Conservation (phyloP, 768 basidiomycete genomes). For the Exidia glandulosa region DNA sequence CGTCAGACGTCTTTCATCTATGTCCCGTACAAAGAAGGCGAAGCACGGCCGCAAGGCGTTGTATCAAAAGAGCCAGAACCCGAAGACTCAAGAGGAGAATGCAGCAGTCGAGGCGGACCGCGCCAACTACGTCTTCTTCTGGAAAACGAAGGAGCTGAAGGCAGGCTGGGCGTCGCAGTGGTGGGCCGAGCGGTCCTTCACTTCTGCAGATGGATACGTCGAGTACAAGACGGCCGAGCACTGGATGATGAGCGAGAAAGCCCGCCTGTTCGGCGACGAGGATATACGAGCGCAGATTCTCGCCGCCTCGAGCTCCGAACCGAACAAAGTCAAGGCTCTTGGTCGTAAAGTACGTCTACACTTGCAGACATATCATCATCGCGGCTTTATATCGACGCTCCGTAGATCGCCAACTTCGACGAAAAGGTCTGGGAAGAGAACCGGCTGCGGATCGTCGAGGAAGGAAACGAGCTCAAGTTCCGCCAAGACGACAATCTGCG, state of each 20-base stretch:
- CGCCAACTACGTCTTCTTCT: slow-evolving; percentile 16
- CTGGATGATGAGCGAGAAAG: slow-evolving; percentile 58
- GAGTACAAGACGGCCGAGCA: slow-evolving; percentile 45
- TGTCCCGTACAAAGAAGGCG: background rate
- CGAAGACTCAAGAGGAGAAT: too few relatives aligned
- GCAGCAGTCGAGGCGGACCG: background rate
- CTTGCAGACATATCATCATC: background rate
- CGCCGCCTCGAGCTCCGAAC: slow-evolving; percentile 22
- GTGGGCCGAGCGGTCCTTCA: slow-evolving; percentile 34
- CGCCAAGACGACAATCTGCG: slow-evolving; percentile 32
- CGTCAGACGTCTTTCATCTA: too few relatives aligned
- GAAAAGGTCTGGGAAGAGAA: slow-evolving; percentile 35
- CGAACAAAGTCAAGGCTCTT: slow-evolving; percentile 40
- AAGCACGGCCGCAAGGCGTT: background rate
- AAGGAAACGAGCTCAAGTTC: slow-evolving; percentile 48
- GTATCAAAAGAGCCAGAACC: background rate
- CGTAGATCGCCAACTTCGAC: slow-evolving; percentile 34
- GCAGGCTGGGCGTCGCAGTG: slow-evolving; percentile 22
- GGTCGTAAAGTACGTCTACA: slow-evolving; percentile 22
- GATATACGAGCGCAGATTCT: slow-evolving; percentile 34
- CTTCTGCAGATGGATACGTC: slow-evolving; percentile 9
- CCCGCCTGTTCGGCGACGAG: slow-evolving; percentile 40
- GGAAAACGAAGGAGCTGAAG: slow-evolving; percentile 9
- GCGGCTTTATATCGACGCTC: background rate
- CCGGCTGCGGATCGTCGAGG: slow-evolving; percentile 38